Base-by-base conservation (phyloP, 345 rosid species). In the Ceriops decandra region DNA sequence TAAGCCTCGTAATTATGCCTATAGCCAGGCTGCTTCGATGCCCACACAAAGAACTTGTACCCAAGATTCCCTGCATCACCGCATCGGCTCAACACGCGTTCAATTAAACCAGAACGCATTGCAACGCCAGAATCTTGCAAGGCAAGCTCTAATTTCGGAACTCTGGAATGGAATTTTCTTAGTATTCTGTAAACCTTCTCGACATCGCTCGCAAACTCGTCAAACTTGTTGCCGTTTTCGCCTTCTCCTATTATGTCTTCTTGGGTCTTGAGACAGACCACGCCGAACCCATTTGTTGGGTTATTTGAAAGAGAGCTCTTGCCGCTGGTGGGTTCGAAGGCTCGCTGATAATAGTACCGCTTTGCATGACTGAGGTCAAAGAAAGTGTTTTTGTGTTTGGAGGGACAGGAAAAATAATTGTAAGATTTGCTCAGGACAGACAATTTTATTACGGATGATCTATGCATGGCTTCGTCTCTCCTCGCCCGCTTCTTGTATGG, bases 41-140 rank as follows among this genome's bases (percentile, higher is more conserved):
- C 95, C 97, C 97, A 89, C 3, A 79, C 83, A 68, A 85, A 91
- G 83, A 88, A 91, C 62, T 77, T 85, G 70, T 89, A 91, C 47
- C 93, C 99, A 31, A 95, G 74, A 81, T 74, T 89, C 69, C 99
- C 96, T 0, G 91, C 97, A 71, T 91, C 95, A 0, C 99, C 96
- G 15, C 97, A 95, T 16, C 99, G 96, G 77, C 81, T 88, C 69
- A 95, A 54, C 9, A 95, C 96, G 9, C 95, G 89, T 70, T 88
- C 96, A 5, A 90, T 85, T 33, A 95, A 81, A 2, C 97, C 93
- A 9, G 81, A 72, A 28, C 91, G 88, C 73, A 85, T 69, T 28
- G 76, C 76, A 35, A 95, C 74, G 17, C 99, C 96, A 19, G 96
- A 91, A 60, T 88, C 85, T 63, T 84, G 83, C 46, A 91, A 81